Base-by-base conservation (phyloP, 2,329 filamentous ascomycete species). In the Pyrenophora tritici-repentis region DNA sequence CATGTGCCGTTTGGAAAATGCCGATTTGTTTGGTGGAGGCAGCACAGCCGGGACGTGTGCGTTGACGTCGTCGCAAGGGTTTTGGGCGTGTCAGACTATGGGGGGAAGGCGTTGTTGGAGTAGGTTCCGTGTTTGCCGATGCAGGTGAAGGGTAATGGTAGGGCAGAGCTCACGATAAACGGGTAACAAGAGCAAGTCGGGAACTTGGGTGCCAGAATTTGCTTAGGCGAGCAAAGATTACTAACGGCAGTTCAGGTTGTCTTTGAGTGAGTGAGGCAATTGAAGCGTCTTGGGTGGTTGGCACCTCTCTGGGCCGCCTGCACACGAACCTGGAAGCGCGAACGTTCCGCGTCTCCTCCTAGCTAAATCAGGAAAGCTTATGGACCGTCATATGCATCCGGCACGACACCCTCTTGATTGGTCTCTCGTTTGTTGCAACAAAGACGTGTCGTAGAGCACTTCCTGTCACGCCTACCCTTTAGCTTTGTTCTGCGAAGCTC, bases 261-360 rank as follows among this genome's bases (percentile, higher is more conserved):
- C 48, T 53, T 53, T 55, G 49, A 53, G 26, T 29, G 26, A 29
- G 26, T 10, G 10, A 29, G 53, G 59, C 48, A 50, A 62, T 63
- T 62, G 58, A 58, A 39, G 53, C 46, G 37, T 35, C 47, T 37
- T 49, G 39, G 36, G 47, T 50, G 52, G 56, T 45, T 58, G 52
- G 55, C 48, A 29, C 46, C 39, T 49, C 40, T 47, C 52, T 46
- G 41, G 47, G 53, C 55, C 35, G 42, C 34, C 42, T 45, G 42
- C 33, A 45, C 42, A 42, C 45, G 45, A 42, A 46, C 52, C 49
- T 59, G 55, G 51, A 45, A 50, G 54, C 55, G 49, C 55, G 60
- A 56, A 51, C 50, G 58, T 55, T 54, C 56, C 54, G 53, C 55
- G 62, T 59, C 48, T 40, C 42, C 58, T 55, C 37, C 56, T 63